Conservation (phyloP, 2,329 filamentous ascomycete species). For the Periconia macrospinosa region DNA sequence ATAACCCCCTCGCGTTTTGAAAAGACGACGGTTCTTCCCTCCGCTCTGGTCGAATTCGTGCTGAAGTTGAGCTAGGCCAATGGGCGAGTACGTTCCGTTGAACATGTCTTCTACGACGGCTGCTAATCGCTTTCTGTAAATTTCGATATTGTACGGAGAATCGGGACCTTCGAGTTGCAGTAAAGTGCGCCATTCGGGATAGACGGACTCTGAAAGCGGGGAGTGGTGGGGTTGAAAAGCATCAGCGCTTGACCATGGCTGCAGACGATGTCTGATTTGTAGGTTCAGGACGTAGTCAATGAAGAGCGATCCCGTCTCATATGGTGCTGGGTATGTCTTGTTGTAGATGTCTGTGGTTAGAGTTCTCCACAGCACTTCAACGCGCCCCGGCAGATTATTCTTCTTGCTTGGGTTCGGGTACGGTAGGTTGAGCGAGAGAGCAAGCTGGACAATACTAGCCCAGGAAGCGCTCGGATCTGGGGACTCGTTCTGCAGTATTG, state of each 20-base stretch:
- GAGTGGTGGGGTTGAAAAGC: constrained; percentile 30
- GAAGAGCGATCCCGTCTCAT: constrained; percentile 17
- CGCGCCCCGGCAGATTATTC: constrained; percentile 12
- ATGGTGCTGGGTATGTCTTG: constrained; percentile 20
- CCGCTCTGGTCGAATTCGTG: constrained; percentile 29
- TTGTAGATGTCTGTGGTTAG: constrained; percentile 27
- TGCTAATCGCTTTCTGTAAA: constrained; percentile 20
- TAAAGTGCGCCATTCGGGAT: constrained; percentile 29
- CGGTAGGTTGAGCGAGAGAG: constrained; percentile 17
- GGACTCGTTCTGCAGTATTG: constrained; percentile 17
- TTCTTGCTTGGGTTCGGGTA: constrained; percentile 14
- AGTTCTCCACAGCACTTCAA: constrained; percentile 28
- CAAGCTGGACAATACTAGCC: constrained; percentile 25
- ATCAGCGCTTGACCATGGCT: constrained; percentile 27
- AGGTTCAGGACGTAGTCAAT: constrained; percentile 33
- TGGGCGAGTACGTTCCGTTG: constrained; percentile 30
- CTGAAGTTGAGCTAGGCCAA: constrained; percentile 27
- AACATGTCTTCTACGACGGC: constrained; percentile 27
- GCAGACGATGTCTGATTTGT: constrained; percentile 28
- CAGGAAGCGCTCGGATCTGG: constrained; percentile 20
- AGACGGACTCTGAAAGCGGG: constrained; percentile 25
- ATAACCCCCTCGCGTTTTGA: constrained; percentile 19
- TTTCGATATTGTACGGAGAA: constrained; percentile 17
- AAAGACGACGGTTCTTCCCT: constrained; percentile 22
- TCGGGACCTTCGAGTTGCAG: constrained; percentile 20